Percentiles rank a stretch among this genome's conserved stretches.
These are phyloP conservation scores for Metschnikowia lunata DNA, from an alignment of 805 yeast genomes.

Conservation along the genomic window DNA sequence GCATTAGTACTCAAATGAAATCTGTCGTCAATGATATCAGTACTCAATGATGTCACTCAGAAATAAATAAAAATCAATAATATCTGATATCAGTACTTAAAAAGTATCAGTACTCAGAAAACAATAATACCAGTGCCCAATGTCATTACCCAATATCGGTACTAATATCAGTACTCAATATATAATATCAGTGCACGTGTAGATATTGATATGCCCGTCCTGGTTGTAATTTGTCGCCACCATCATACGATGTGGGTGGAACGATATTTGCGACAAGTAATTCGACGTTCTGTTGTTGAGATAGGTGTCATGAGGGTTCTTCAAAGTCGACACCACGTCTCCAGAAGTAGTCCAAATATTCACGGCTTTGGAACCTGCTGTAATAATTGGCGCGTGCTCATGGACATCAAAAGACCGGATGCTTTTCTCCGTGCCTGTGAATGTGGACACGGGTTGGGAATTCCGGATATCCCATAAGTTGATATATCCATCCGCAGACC, in stretches of 20 bases:
- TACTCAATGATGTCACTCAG: no score
- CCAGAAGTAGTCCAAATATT: constrained; percentile 87
- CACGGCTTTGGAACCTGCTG: constrained; percentile 77
- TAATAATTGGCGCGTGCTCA: constrained; percentile 94
- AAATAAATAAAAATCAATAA: no score
- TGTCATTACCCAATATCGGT: no score
- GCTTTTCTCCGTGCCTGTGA: constrained; percentile 50
- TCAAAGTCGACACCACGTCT: constrained; percentile 58
- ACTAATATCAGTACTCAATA: constrained; percentile 31
- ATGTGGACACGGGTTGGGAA: constrained; percentile 64
- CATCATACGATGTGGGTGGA: constrained; percentile 95
- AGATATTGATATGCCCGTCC: constrained; percentile 65
- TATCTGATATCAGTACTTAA: no score
- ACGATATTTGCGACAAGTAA: constrained; percentile 61
- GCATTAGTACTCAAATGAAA: no score
- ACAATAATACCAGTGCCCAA: no score
- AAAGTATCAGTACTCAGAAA: no score
- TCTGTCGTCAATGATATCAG: no score
- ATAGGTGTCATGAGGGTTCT: constrained; percentile 43
- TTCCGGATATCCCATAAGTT: constrained; percentile 87
- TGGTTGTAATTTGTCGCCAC: constrained; percentile 81
- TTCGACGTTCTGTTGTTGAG: constrained; percentile 43
- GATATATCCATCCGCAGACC: constrained; percentile 75
- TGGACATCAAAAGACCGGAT: constrained; percentile 74
- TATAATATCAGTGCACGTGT: constrained; percentile 37